Conservation (phyloP, 345 rosid species). For the Brassica rapa region DNA sequence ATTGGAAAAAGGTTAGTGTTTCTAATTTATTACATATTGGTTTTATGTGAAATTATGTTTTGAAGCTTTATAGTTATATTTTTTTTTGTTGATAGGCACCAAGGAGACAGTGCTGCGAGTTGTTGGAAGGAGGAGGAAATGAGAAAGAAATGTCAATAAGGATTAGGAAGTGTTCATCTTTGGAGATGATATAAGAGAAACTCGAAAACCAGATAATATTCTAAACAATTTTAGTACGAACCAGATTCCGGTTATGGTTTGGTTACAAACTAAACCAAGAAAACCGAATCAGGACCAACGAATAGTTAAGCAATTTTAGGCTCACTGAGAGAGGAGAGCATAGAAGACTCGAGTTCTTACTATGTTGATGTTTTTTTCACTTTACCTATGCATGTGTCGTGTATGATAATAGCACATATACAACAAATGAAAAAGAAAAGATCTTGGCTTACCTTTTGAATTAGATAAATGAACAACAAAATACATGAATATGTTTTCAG, state of each 20-base stretch:
- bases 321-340: not conserved
- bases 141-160: slow-evolving; percentile 49
- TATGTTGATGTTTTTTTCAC: not conserved
- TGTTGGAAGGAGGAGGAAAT: slow-evolving; percentile 41
- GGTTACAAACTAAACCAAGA: not conserved
- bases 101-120: slow-evolving; percentile 63
- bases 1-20: slow-evolving; percentile 62
- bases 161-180: slow-evolving; percentile 65
- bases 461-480: not conserved
- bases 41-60: not conserved
- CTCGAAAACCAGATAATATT: not conserved
- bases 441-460: not conserved
- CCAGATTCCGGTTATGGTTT: not conserved
- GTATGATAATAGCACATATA: not conserved
- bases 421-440: not conserved
- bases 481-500: too few relatives aligned
- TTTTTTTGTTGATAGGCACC: slow-evolving; percentile 45
- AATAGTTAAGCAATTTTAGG: not conserved
- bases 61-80: not conserved
- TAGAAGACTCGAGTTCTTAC: not conserved
- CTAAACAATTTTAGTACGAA: not conserved
- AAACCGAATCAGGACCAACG: not conserved
- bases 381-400: not conserved
- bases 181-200: slow-evolving; percentile 43
- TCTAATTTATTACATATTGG: not conserved